A percentile compares a stretch with the other conserved stretches of the same genome.
These are phyloP conservation scores for Craterostigma plantagineum DNA, from an alignment of 257 asterid species.

Conservation along the genomic window DNA sequence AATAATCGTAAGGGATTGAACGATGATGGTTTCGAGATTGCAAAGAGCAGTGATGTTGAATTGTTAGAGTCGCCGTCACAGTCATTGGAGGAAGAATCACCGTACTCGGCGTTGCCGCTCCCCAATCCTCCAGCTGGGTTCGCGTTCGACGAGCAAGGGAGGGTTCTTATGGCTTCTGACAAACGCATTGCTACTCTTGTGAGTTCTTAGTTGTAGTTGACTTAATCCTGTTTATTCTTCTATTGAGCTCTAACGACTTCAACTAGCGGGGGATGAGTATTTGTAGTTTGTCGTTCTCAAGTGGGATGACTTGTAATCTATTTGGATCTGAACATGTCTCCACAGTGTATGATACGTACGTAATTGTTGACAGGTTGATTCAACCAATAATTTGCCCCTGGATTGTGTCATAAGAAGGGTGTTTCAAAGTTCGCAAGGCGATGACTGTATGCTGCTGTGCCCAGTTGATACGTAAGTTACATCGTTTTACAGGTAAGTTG, in stretches of 20 bases:
- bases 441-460: constrained; percentile 87
- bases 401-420: constrained; percentile 88
- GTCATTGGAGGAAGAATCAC: constrained; percentile 10
- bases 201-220: neutral
- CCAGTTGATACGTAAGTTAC: constrained; percentile 90
- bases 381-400: constrained; percentile 63
- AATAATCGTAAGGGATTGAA: constrained; percentile 9
- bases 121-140: constrained; percentile 5
- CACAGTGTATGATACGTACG: neutral
- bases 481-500: constrained; percentile 8
- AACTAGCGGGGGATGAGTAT: too few species aligned
- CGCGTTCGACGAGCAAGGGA: constrained; percentile 1
- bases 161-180: constrained; percentile 3
- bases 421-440: constrained; percentile 61
- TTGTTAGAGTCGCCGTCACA: constrained; percentile 21
- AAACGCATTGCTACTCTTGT: constrained; percentile 3
- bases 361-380: constrained; percentile 51
- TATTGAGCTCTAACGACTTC: too few species aligned
- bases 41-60: constrained; percentile 21
- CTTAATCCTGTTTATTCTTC: too few species aligned
- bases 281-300: too few species aligned
- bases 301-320: too few species aligned
- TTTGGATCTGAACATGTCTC: too few species aligned
- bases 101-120: constrained; percentile 27
- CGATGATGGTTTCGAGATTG: constrained; percentile 30